A percentile compares a stretch with the other conserved stretches of the same genome.
Evolutionary conservation across 1,284 basidiomycete genomes (phyloP).

Genomic region (Bjerkandera adusta): DNA sequence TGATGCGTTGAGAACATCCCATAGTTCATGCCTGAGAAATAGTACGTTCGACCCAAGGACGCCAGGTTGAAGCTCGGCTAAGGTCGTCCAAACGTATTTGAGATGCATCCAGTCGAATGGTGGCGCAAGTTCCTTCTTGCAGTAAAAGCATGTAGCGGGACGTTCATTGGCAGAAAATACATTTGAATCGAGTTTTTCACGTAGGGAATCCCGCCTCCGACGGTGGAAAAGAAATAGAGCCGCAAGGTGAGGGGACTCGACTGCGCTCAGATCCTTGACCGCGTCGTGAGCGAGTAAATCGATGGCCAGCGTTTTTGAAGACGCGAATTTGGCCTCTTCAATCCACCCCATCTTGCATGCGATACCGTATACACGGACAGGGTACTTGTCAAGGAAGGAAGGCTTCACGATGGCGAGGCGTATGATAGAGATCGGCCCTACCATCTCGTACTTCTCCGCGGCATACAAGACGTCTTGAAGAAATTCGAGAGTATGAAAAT

Average conservation of each 20-base stretch:
- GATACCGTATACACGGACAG: constrained; percentile 48
- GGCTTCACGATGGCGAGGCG: constrained; percentile 48
- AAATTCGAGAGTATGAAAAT: constrained; percentile 41
- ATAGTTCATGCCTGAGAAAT: constrained; percentile 18
- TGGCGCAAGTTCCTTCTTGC: constrained; percentile 13
- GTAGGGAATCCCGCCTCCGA: constrained; percentile 15
- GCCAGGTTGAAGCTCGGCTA: constrained; percentile 15
- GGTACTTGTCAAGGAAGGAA: constrained; percentile 40
- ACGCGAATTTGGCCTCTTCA: constrained; percentile 47
- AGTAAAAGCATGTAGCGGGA: constrained; percentile 10
- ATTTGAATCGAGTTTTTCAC: constrained; percentile 17
- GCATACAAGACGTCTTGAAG: constrained; percentile 50
- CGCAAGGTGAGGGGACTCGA: constrained; percentile 15
- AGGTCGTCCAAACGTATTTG: constrained; percentile 20
- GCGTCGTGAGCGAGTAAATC: constrained; percentile 40
- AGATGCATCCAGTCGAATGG: constrained; percentile 20
- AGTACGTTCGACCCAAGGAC: constrained; percentile 15
- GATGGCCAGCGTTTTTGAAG: constrained; percentile 35
- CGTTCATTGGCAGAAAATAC: constrained; percentile 20
- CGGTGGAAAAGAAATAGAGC: constrained; percentile 22
- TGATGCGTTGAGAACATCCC: constrained; percentile 14
- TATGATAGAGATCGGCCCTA: constrained; percentile 48
- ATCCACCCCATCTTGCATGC: constrained; percentile 54
- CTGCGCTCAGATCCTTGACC: constrained; percentile 12
- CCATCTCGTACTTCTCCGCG: constrained; percentile 65